Evolutionary conservation across 768 basidiomycete species (phyloP).

Genomic region (Boletus insuetus): DNA sequence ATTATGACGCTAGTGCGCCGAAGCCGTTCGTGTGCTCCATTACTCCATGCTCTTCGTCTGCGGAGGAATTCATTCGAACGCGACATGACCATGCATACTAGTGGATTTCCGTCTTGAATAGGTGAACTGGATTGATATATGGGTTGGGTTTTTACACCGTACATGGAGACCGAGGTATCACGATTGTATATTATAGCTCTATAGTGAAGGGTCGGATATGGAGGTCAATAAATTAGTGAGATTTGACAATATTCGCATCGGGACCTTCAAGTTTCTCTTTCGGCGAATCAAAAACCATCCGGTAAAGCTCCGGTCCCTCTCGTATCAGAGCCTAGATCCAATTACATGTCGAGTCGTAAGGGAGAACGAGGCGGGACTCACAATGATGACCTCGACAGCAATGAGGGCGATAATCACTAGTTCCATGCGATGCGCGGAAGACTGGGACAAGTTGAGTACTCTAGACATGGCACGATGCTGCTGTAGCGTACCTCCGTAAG

Average conservation of each 20-base stretch:
- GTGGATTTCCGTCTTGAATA: not conserved
- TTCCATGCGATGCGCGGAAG: slow-evolving; percentile 90
- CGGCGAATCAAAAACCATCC: slow-evolving; percentile 37
- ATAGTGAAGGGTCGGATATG: not conserved
- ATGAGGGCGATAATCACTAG: slow-evolving; percentile 93
- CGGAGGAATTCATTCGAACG: slow-evolving; percentile 16
- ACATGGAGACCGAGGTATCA: not conserved
- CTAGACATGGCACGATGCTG: not conserved
- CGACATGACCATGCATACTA: not conserved
- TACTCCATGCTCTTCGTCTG: slow-evolving; percentile 10
- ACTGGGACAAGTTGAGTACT: slow-evolving; percentile 42
- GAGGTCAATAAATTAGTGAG: slow-evolving; percentile 5
- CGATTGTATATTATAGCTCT: slow-evolving; percentile 1
- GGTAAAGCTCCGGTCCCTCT: slow-evolving; percentile 76
- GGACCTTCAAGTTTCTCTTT: slow-evolving; percentile 7
- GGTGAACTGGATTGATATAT: not conserved
- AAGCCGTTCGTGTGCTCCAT: slow-evolving; percentile 27
- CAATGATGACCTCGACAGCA: slow-evolving; percentile 92
- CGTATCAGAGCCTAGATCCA: slow-evolving; percentile 62
- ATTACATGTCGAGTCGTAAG: not conserved
- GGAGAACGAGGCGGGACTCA: slow-evolving; percentile 35
- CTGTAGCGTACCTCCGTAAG: slow-evolving; percentile 63
- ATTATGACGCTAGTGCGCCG: slow-evolving; percentile 14
- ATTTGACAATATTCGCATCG: not conserved
- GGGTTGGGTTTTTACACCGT: not conserved